Evolutionary conservation across 2,329 filamentous ascomycete genomes (phyloP).

Genomic region (Conoideocrella luteorostrata): DNA sequence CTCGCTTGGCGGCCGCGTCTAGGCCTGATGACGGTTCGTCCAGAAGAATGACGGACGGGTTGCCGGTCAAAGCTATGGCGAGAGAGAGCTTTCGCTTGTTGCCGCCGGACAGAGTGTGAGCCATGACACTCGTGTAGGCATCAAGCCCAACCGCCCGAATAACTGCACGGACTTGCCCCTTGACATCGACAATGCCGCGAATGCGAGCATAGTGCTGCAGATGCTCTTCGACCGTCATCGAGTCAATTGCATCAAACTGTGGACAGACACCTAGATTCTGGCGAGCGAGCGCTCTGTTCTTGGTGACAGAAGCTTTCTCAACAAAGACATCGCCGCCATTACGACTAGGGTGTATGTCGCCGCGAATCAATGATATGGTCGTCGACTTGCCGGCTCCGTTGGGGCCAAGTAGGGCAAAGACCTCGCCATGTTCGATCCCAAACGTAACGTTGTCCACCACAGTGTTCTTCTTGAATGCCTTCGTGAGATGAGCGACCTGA

Average conservation of each 20-base stretch:
- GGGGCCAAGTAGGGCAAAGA: constrained; percentile 83
- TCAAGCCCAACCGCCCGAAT: constrained; percentile 71
- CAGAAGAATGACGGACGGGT: constrained; percentile 77
- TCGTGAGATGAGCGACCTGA: constrained; percentile 72
- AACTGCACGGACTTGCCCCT: constrained; percentile 71
- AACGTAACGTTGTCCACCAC: constrained; percentile 90
- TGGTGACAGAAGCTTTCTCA: constrained; percentile 69
- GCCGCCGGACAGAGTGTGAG: constrained; percentile 73
- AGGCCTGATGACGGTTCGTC: constrained; percentile 87
- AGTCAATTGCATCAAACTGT: constrained; percentile 80
- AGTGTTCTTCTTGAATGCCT: constrained; percentile 66
- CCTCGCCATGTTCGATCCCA: constrained; percentile 71
- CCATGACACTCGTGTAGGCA: constrained; percentile 67
- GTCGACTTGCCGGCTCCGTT: constrained; percentile 91
- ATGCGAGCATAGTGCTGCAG: constrained; percentile 81
- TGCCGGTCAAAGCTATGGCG: constrained; percentile 87
- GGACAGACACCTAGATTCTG: constrained; percentile 84
- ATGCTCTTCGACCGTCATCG: constrained; percentile 85
- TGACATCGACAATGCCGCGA: constrained; percentile 67
- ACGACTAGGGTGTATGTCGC: constrained; percentile 69
- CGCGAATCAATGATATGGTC: constrained; percentile 80
- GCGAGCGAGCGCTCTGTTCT: constrained; percentile 64
- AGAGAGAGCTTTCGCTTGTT: constrained; percentile 91
- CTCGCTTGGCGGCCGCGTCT: constrained; percentile 81
- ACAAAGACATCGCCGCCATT: constrained; percentile 75